Evolutionary conservation across 2,329 filamentous ascomycete genomes (phyloP).

Genomic region (Pestalotiopsis sp.): DNA sequence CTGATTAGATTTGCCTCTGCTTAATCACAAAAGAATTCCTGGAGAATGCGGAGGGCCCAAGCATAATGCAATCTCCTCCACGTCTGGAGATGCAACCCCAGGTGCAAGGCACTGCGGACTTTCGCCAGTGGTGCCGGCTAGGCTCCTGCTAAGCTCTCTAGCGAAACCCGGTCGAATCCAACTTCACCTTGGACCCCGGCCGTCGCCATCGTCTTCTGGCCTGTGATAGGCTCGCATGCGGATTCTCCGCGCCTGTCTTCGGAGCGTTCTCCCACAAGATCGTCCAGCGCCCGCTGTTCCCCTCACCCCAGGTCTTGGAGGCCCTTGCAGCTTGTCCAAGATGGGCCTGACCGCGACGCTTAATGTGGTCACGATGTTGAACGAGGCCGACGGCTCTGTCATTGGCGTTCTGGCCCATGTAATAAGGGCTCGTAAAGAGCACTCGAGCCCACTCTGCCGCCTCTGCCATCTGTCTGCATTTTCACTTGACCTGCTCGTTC

Average conservation of each 20-base stretch:
- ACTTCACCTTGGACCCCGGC: neutral
- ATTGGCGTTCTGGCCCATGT: slow-evolving; percentile 4
- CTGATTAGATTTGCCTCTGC: neutral
- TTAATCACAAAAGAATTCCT: slow-evolving; percentile 1
- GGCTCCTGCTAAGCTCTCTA: neutral
- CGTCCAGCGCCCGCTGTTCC: slow-evolving; percentile 1
- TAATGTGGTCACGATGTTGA: slow-evolving; percentile 13
- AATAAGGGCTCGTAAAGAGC: slow-evolving; percentile 5
- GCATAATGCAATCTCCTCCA: slow-evolving; percentile 8
- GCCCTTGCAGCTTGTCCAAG: slow-evolving; percentile 10
- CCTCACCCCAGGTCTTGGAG: slow-evolving; percentile 1
- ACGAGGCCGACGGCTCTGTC: neutral
- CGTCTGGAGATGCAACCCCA: slow-evolving; percentile 2
- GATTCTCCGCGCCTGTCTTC: slow-evolving; percentile 5
- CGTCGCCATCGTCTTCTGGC: neutral
- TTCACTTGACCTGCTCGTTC: neutral
- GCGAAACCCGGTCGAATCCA: slow-evolving; percentile 2
- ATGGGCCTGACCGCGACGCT: slow-evolving; percentile 7
- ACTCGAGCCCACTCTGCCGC: neutral
- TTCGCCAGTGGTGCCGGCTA: neutral
- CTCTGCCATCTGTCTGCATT: neutral
- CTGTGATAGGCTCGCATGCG: slow-evolving; percentile 5
- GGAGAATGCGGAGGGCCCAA: slow-evolving; percentile 11
- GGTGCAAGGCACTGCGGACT: neutral
- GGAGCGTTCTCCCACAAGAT: slow-evolving; percentile 2